Evolutionary conservation across 2,329 filamentous ascomycete genomes (phyloP), one percentile per base, ranked within the genome.

Genomic region (Fusarium abutilonis): DNA sequence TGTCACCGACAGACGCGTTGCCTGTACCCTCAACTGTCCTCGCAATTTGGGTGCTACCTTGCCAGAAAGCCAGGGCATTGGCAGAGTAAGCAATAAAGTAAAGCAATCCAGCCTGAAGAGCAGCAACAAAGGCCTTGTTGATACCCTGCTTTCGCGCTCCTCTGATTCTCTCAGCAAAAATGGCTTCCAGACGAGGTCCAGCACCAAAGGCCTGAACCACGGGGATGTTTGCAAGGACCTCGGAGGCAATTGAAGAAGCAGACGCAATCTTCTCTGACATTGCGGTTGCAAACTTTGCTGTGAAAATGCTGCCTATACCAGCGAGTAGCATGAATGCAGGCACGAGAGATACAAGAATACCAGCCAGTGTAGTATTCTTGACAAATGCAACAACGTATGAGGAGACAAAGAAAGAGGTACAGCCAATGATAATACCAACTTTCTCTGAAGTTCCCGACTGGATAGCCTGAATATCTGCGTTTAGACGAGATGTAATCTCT

Each of bases 401-500:
- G 0, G 88, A 86, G 49, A 89, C 70, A 69, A 90, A 90, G 72
- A 89, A 91, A 3, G 86, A 85, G 9, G 84, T 73, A 46, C 82
- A 86, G 21, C 83, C 81, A 5, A 91, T 78, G 63, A 84, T 82
- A 31, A 89, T 83, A 47, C 88, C 88, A 14, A 89, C 87, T 72
- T 91, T 91, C 73, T 91, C 89, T 2, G 85, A 87, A 0, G 88
- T 89, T 13, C 89, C 89, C 0, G 83, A 82, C 67, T 89, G 88
- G 47, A 91, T 85, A 1, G 84, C 83, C 56, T 87, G 83, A 31
- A 90, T 87, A 66, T 91, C 88, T 50, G 81, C 80, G 68, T 87
- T 87, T 39, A 91, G 81, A 15, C 88, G 80, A 9, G 85, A 84
- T 2, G 85, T 82, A 11, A 90, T 83, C 71, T 89, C 85, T 14